Conservation (phyloP, 2,329 filamentous ascomycete genomes). For the Raffaelea arxii region DNA sequence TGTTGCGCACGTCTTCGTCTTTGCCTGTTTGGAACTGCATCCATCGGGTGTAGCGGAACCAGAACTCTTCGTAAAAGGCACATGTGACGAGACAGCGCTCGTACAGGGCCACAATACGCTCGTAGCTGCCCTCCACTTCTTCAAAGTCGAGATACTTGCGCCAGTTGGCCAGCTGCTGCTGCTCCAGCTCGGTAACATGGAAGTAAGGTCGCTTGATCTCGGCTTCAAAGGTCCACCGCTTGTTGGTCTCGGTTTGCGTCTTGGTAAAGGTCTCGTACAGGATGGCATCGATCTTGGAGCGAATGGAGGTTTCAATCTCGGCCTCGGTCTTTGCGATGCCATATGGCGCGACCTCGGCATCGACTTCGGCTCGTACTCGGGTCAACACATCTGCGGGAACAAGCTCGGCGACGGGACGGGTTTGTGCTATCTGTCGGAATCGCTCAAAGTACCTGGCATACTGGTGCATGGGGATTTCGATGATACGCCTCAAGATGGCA, state of each 20-base stretch:
- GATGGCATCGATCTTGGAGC: conserved; percentile 66
- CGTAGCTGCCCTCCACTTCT: conserved; percentile 70
- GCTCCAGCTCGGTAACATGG: conserved; percentile 86
- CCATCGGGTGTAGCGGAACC: conserved; percentile 95
- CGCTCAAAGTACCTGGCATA: conserved; percentile 92
- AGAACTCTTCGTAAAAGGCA: conserved; percentile 94
- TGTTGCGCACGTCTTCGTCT: conserved; percentile 82
- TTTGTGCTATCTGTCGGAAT: conserved; percentile 68
- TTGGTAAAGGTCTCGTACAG: conserved; percentile 72
- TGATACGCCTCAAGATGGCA: conserved; percentile 69
- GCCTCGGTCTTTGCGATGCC: conserved; percentile 50
- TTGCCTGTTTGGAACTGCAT: conserved; percentile 74
- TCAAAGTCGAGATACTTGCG: conserved; percentile 95
- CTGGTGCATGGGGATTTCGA: conserved; percentile 89
- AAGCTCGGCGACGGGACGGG: conserved; percentile 62
- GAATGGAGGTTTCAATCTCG: conserved; percentile 76
- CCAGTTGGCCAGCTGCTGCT: conserved; percentile 80
- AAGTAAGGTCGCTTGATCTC: conserved; percentile 96
- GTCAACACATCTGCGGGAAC: conserved; percentile 58
- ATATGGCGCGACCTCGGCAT: conserved; percentile 48
- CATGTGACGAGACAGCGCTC: conserved; percentile 89
- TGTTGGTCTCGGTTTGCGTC: conserved; percentile 80
- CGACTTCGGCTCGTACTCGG: conserved; percentile 62
- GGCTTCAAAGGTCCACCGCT: conserved; percentile 89
- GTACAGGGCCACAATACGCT: conserved; percentile 72